Conservation (phyloP, 2,329 filamentous ascomycete genomes). For the Fragosphaeria purpurea region DNA sequence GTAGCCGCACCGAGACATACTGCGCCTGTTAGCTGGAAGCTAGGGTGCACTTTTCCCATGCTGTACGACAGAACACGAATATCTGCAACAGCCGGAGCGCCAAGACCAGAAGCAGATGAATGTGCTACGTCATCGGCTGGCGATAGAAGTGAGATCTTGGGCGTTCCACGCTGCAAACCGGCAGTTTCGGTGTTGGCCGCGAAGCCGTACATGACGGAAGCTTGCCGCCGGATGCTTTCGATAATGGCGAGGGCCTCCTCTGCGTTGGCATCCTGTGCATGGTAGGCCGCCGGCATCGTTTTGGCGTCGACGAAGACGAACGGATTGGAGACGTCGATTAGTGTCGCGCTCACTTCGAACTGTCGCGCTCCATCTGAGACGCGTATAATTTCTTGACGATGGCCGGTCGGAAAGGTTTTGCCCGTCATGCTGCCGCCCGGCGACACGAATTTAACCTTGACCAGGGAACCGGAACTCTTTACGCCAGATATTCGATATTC, state of each 20-base stretch:
- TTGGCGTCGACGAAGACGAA: conserved; percentile 41
- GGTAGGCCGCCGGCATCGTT: conserved; percentile 34
- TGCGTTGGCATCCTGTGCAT: conserved; percentile 26
- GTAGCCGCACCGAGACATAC: conserved; percentile 37
- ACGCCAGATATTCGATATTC: conserved; percentile 51
- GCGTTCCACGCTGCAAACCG: conserved; percentile 24
- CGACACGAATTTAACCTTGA: conserved; percentile 48
- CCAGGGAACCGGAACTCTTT: conserved; percentile 38
- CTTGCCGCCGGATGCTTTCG: conserved; percentile 42
- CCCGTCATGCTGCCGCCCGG: conserved; percentile 53
- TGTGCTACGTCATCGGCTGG: conserved; percentile 1
- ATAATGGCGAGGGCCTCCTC: conserved; percentile 23
- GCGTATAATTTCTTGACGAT: conserved; percentile 33
- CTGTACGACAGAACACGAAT: conserved; percentile 36
- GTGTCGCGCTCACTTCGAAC: conserved; percentile 22
- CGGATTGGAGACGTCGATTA: conserved; percentile 29
- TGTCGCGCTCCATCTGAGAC: conserved; percentile 22
- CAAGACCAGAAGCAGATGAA: background rate
- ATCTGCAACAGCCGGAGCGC: conserved; percentile 18
- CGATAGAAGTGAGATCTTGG: conserved; percentile 48
- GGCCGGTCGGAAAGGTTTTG: conserved; percentile 47
- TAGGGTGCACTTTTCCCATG: conserved; percentile 40
- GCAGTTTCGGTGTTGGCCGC: conserved; percentile 27
- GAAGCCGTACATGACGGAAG: conserved; percentile 49
- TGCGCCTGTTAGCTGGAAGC: conserved; percentile 41